Base-by-base conservation (phyloP, 2,329 filamentous ascomycete genomes). In the Trematosphaeria pertusa region DNA sequence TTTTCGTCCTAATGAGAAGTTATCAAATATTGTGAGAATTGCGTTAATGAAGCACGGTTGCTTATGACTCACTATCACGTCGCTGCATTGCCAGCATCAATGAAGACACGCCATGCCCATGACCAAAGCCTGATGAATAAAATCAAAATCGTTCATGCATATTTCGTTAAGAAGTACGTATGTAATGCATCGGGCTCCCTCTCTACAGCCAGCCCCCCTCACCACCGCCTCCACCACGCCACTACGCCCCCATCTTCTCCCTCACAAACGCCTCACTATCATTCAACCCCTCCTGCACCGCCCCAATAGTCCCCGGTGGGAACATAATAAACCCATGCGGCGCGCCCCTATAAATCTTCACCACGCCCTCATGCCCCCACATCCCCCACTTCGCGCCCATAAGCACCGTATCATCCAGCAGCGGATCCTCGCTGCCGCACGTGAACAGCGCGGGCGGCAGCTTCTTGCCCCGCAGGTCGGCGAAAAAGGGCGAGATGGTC, bases 351-450 rank as follows among this genome's bases (percentile, higher is more conserved):
- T 76, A 81, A 12, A 83, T 69, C 65, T 79, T 84, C 2, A 82
- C 65, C 2, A 81, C 66, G 0, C 73, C 72, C 61, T 81, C 77
- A 4, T 73, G 75, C 2, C 80, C 80, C 52, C 69, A 73, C 63
- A 78, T 78, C 56, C 65, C 59, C 81, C 81, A 84, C 65, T 81
- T 82, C 2, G 72, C 66, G 3, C 72, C 71, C 81, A 85, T 83
- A 36, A 80, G 62, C 17, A 81, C 61, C 12, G 72, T 79, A 53
- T 81, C 78, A 54, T 81, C 78, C 0, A 84, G 56, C 48, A 84
- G 53, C 5, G 74, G 73, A 62, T 85, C 82, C 47, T 78, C 74
- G 4, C 80, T 83, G 0, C 81, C 81, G 47, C 76, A 79, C 1
- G 76, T 72, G 52, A 84, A 84, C 15, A 85, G 56, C 2, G 81